Evolutionary conservation across 2,329 filamentous ascomycete genomes (phyloP).

Genomic region (Cordyceps fumosorosea): DNA sequence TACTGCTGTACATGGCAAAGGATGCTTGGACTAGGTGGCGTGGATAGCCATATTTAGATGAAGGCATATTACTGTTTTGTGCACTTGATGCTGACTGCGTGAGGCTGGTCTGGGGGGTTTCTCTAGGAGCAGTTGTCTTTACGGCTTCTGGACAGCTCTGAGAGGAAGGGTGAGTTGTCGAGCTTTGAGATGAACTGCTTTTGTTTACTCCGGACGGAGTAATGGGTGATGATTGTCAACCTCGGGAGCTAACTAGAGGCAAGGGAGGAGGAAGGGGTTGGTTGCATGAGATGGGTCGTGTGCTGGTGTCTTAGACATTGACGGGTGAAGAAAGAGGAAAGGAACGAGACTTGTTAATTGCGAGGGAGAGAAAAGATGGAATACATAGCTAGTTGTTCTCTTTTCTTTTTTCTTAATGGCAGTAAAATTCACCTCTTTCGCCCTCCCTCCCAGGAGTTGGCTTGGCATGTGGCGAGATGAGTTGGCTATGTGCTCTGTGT

Average conservation of each 20-base stretch:
- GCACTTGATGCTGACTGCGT: not conserved
- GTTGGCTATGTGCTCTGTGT: not conserved
- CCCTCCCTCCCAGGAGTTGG: not conserved
- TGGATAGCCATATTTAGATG: constrained; percentile 4
- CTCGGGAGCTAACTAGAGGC: too few species aligned
- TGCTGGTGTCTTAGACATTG: not conserved
- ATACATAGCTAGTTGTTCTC: not conserved
- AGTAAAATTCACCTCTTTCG: not conserved
- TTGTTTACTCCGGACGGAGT: too few species aligned
- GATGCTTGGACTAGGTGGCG: constrained; percentile 1
- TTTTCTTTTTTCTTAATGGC: not conserved
- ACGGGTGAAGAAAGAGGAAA: not conserved
- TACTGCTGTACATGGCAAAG: not conserved
- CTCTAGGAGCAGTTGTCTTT: too few species aligned
- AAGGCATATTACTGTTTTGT: not conserved
- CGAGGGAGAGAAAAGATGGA: not conserved
- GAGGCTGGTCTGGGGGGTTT: too few species aligned
- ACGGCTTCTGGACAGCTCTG: too few species aligned
- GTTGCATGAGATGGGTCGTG: too few species aligned
- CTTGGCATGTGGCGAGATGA: not conserved
- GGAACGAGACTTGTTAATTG: not conserved
- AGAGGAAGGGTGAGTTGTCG: too few species aligned
- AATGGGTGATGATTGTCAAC: too few species aligned
- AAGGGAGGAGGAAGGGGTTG: too few species aligned
- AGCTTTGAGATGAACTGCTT: too few species aligned